phyloP scores from a whole-genome alignment of 371 early-diverging fungal genomes.

The Circinella umbellata region DNA sequence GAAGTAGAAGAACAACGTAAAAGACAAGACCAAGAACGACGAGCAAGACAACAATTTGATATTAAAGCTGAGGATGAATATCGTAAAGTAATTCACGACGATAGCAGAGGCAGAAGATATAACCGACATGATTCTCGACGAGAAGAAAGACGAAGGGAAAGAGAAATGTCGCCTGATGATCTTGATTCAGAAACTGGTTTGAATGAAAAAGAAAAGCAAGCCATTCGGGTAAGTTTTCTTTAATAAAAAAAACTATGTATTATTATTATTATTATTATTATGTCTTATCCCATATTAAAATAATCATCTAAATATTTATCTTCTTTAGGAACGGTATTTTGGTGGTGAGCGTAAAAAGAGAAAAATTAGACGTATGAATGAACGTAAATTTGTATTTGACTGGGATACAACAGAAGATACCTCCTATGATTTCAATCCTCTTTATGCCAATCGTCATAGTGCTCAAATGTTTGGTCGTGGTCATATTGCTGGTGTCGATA shows the following conservation, averaged over 20 bases:
- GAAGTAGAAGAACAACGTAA: slow-evolving; percentile 79
- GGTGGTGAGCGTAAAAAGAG: slow-evolving; percentile 81
- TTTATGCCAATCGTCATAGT: slow-evolving; percentile 83
- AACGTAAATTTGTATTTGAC: slow-evolving; percentile 95
- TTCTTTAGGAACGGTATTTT: slow-evolving; percentile 82
- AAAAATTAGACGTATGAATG: slow-evolving; percentile 82
- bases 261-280: too few species aligned
- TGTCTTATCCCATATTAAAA: too few species aligned
- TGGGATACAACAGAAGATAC: slow-evolving; percentile 97
- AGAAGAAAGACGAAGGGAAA: slow-evolving; percentile 27
- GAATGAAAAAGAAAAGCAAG: slow-evolving; percentile 54
- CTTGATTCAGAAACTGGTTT: slow-evolving; percentile 28
- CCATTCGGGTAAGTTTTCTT: slow-evolving; percentile 40
- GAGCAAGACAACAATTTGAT: slow-evolving; percentile 62
- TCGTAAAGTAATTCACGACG: slow-evolving; percentile 38
- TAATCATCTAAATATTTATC: neutral
- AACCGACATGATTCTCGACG: slow-evolving; percentile 27
- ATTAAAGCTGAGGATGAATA: slow-evolving; percentile 57
- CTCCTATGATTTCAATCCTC: slow-evolving; percentile 87
- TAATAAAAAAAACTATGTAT: neutral
- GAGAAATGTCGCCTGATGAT: slow-evolving; percentile 13
- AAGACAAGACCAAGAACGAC: slow-evolving; percentile 67
- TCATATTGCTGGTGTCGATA: slow-evolving; percentile 89
- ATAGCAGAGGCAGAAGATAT: slow-evolving; percentile 22
- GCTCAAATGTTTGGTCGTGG: slow-evolving; percentile 93